Evolutionary conservation across 306 rosid genomes (phyloP).

Genomic region (Cucurbita maxima): DNA sequence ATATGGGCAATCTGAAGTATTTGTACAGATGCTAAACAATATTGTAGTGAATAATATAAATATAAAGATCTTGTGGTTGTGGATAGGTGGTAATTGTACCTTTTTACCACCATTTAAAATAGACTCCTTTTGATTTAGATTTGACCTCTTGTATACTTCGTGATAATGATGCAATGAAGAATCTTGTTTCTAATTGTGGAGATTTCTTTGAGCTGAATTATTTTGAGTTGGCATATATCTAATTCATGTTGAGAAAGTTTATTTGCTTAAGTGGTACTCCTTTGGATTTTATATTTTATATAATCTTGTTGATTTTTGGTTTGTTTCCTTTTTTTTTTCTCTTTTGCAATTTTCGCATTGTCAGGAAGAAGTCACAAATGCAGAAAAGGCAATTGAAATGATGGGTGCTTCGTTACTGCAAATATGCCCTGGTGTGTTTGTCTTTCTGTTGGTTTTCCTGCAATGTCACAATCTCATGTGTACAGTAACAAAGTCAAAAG

Average conservation of each 20-base stretch:
- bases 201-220: background rate
- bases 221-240: background rate
- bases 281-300: background rate
- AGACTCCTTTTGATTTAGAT: background rate
- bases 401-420: constrained; percentile 70
- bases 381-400: constrained; percentile 57
- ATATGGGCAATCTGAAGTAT: background rate
- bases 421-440: constrained; percentile 46
- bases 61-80: background rate
- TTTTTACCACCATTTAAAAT: background rate
- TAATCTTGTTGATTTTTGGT: background rate
- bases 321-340: background rate
- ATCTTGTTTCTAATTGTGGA: background rate
- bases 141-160: background rate
- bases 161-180: background rate
- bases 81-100: background rate
- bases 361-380: constrained; percentile 69
- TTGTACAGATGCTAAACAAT: background rate
- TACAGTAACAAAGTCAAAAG: background rate
- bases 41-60: background rate
- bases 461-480: background rate
- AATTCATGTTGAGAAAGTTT: background rate
- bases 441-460: constrained; percentile 2
- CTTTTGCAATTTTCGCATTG: background rate
- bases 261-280: background rate